Conservation (phyloP, 2,329 filamentous ascomycete genomes). For the Fusarium sterilihyphosum region DNA sequence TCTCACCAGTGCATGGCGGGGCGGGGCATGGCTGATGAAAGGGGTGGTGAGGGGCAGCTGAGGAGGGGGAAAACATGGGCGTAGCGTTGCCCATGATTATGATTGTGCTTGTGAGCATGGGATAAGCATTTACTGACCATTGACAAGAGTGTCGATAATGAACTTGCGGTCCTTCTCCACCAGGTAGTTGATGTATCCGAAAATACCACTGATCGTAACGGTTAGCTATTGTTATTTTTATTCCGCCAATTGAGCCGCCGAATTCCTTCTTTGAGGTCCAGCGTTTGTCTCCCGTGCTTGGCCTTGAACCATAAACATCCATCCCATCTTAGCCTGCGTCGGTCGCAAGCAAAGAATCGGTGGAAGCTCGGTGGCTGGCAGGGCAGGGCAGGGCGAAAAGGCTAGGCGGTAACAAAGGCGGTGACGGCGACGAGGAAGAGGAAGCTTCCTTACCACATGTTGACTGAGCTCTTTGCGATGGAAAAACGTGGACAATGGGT, state of each 20-base stretch:
- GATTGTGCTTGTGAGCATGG: constrained; percentile 3
- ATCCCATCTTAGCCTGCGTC: constrained; percentile 17
- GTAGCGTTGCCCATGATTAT: neutral
- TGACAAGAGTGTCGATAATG: constrained; percentile 95
- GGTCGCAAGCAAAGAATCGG: constrained; percentile 32
- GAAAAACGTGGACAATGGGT: constrained; percentile 25
- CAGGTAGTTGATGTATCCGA: constrained; percentile 99
- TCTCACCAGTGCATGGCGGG: no score
- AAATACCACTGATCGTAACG: constrained; percentile 76
- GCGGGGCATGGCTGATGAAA: constrained; percentile 39
- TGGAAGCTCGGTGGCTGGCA: constrained; percentile 19
- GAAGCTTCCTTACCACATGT: constrained; percentile 43
- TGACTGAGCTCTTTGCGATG: constrained; percentile 37
- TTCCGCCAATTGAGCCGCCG: constrained; percentile 31
- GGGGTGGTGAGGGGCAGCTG: constrained; percentile 29
- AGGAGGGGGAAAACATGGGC: constrained; percentile 22
- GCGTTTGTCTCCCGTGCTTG: neutral
- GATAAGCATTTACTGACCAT: constrained; percentile 70
- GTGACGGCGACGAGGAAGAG: constrained; percentile 31
- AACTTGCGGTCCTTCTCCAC: constrained; percentile 98
- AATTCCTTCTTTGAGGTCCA: constrained; percentile 11
- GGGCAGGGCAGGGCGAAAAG: neutral
- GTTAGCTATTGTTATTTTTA: constrained; percentile 40
- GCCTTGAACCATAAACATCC: constrained; percentile 14
- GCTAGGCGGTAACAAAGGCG: constrained; percentile 26